Conservation (phyloP, 2,329 filamentous ascomycete species). For the Apiospora saccharicola region DNA sequence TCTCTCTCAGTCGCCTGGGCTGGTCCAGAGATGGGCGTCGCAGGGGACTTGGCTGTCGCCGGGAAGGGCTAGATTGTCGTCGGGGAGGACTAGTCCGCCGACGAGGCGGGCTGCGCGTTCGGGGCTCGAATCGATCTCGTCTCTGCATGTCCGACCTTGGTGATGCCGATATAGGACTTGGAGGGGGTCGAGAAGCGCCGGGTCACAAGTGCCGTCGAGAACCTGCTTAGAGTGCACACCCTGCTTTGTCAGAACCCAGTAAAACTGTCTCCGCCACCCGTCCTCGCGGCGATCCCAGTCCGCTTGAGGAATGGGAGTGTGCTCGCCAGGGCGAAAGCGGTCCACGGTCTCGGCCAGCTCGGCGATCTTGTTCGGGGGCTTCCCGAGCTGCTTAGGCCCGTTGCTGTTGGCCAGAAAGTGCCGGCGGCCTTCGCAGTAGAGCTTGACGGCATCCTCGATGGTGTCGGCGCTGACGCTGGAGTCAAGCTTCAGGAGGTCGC, state of each 20-base stretch:
- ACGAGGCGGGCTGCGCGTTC: background rate
- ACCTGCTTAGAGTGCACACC: constrained; percentile 9
- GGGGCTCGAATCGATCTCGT: background rate
- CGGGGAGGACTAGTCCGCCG: background rate
- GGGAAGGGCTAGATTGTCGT: background rate
- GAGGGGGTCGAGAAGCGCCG: background rate
- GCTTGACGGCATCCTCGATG: constrained; percentile 21
- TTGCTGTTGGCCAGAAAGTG: background rate
- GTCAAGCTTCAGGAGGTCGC: constrained; percentile 6
- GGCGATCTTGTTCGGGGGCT: background rate
- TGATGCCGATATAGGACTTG: background rate
- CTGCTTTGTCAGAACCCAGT: background rate
- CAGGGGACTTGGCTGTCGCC: background rate
- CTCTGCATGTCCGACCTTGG: background rate
- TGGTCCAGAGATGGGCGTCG: background rate
- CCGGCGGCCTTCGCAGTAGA: constrained; percentile 19
- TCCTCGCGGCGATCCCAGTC: background rate
- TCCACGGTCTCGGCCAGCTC: constrained; percentile 3
- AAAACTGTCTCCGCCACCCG: background rate
- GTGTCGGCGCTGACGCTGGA: background rate
- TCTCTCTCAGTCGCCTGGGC: background rate
- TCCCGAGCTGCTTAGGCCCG: background rate
- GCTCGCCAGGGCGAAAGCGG: background rate
- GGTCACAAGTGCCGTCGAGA: background rate
- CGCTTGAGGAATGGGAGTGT: background rate